Base-by-base conservation (phyloP, 768 basidiomycete genomes). In the Hebeloma cylindrosporum region DNA sequence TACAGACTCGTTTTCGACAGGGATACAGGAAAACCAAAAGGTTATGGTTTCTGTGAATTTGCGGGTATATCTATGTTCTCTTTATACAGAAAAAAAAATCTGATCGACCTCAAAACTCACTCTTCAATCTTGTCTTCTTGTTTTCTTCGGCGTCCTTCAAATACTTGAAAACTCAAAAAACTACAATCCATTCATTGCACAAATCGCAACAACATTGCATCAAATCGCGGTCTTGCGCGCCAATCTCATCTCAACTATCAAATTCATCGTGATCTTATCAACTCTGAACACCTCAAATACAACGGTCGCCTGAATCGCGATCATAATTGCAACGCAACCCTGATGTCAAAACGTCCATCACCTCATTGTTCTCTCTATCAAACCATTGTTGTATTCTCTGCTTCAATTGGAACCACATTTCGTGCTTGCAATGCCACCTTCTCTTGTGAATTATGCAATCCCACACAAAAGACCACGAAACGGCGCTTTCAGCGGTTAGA, bases 31-130 rank as follows among this genome's bases (percentile, higher is more conserved):
- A 94, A 94, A 63, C 90, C 93, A 39, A 86, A 85, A 67, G 93
- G 93, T 21, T 95, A 93, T 64, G 93, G 92, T 16, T 92, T 92
- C 60, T 92, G 90, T 73, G 90, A 93, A 79, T 93, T 90, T 58
- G 80, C 85, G 54, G 91, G 89, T 91, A 79, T 71, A 75, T 23
- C 11, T 11, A 20, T 46, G 28, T 73, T 68, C 61, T 57, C 45
- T 50, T 17, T 41, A 44, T 52, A 52, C 51, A 33, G 52, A 37
- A 52, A 52, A 56, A 42, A 37, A 54, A 55, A 50, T 30, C 26
- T 52, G 58, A 68, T 68, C 77, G 67, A 74, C 73, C 58, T 62
- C 48, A 66, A 63, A 48, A 56, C 32, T 17, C 21, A 31, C 25
- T 38, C 30, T 17, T 45, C 26, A 20, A 26, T 11, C 29, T 31